Evolutionary conservation across 2,329 filamentous ascomycete species (phyloP).

Genomic region (Cordyceps tenuipes): DNA sequence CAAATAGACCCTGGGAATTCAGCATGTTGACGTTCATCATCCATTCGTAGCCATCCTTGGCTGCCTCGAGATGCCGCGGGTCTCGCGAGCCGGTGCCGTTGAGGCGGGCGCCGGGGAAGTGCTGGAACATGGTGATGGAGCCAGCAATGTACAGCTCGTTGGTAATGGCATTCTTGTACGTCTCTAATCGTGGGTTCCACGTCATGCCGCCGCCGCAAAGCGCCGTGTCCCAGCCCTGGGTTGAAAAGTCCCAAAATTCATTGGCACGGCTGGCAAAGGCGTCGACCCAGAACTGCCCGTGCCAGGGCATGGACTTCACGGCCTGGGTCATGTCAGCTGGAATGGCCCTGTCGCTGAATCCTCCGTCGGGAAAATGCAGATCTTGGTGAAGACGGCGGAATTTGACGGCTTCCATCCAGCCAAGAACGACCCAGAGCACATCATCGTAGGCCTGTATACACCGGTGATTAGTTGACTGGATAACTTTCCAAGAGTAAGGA

Average conservation of each 20-base stretch:
- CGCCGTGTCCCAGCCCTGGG: conserved; percentile 69
- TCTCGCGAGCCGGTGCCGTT: conserved; percentile 57
- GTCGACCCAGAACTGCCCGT: conserved; percentile 66
- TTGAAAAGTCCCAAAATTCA: conserved; percentile 76
- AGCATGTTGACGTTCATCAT: conserved; percentile 73
- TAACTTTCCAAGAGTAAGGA: background rate
- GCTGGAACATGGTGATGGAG: conserved; percentile 79
- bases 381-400: conserved; percentile 64
- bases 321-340: conserved; percentile 22
- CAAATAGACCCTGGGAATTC: conserved; percentile 64
- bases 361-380: conserved; percentile 43
- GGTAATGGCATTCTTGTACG: conserved; percentile 95
- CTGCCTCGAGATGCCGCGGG: conserved; percentile 60
- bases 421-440: conserved; percentile 90
- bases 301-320: conserved; percentile 49
- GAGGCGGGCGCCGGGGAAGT: conserved; percentile 77
- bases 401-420: conserved; percentile 76
- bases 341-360: conserved; percentile 17
- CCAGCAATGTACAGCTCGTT: conserved; percentile 85
- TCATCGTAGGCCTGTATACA: conserved; percentile 71
- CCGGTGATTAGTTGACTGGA: conserved; percentile 10
- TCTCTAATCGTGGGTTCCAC: conserved; percentile 72
- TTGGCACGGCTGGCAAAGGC: conserved; percentile 76
- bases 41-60: conserved; percentile 74
- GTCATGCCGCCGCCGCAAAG: conserved; percentile 84